These are phyloP conservation scores for Cercospora berteroae DNA, from an alignment of 2,329 filamentous ascomycete genomes.

Conservation along the genomic window DNA sequence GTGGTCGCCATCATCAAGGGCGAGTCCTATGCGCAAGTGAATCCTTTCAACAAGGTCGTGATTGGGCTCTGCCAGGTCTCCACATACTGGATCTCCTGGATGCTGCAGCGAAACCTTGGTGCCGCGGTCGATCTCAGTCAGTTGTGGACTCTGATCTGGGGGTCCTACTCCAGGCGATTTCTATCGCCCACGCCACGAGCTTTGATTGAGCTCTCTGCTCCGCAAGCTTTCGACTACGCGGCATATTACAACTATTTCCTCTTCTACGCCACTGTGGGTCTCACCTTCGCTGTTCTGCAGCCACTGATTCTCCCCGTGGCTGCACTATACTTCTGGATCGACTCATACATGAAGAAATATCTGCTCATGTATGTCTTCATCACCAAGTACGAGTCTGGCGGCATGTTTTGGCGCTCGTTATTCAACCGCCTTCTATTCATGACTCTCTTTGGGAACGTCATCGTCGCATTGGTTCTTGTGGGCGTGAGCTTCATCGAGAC, in stretches of 20 bases:
- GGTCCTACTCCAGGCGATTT: conserved; percentile 81
- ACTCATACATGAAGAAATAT: conserved; percentile 92
- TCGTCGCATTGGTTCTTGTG: conserved; percentile 73
- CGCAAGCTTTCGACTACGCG: conserved; percentile 89
- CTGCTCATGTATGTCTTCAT: conserved; percentile 86
- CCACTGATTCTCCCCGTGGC: conserved; percentile 83
- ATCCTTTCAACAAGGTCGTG: conserved; percentile 66
- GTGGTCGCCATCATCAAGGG: conserved; percentile 56
- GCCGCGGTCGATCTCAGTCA: conserved; percentile 93
- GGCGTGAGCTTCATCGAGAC: conserved; percentile 43
- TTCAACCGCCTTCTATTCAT: conserved; percentile 92
- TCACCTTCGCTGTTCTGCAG: conserved; percentile 82
- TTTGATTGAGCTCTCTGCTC: conserved; percentile 87
- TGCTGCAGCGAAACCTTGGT: conserved; percentile 88
- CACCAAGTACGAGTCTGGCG: conserved; percentile 94
- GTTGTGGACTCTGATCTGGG: conserved; percentile 76
- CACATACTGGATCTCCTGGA: conserved; percentile 90
- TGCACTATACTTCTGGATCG: conserved; percentile 83
- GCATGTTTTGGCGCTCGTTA: conserved; percentile 84
- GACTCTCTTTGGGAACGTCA: conserved; percentile 71
- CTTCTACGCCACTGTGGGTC: conserved; percentile 85
- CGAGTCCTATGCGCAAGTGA: conserved; percentile 57
- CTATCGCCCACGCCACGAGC: conserved; percentile 84
- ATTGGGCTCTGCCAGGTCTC: conserved; percentile 77
- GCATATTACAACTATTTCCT: conserved; percentile 98